Evolutionary conservation across 2,329 filamentous ascomycete genomes (phyloP).

Genomic region (Sporothrix schenckii): DNA sequence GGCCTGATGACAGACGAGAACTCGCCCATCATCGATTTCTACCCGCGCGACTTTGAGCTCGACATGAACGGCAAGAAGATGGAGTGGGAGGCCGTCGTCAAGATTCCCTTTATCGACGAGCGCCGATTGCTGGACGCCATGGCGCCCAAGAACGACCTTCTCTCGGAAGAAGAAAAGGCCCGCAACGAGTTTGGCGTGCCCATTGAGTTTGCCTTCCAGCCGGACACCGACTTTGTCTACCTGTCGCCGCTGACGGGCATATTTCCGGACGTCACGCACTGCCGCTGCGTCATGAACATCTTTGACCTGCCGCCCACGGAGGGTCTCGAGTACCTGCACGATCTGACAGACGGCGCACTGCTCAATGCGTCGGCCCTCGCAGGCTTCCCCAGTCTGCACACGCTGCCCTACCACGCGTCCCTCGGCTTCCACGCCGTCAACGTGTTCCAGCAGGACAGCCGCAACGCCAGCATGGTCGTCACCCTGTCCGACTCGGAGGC

Average conservation of each 20-base stretch:
- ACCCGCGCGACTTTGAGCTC: constrained; percentile 92
- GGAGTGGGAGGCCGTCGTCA: constrained; percentile 99
- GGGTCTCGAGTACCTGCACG: constrained; percentile 81
- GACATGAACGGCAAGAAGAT: constrained; percentile 99
- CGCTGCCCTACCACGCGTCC: constrained; percentile 77
- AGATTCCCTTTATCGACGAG: constrained; percentile 98
- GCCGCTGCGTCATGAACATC: constrained; percentile 92
- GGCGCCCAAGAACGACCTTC: constrained; percentile 75
- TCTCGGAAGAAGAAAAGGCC: constrained; percentile 76
- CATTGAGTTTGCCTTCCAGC: constrained; percentile 87
- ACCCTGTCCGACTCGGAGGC: constrained; percentile 75
- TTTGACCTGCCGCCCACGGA: constrained; percentile 94
- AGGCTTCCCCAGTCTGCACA: constrained; percentile 89
- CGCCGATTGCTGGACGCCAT: constrained; percentile 81
- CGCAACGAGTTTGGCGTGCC: constrained; percentile 91
- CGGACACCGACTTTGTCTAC: constrained; percentile 77
- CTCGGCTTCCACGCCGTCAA: constrained; percentile 88
- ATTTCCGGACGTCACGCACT: constrained; percentile 85
- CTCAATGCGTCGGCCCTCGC: constrained; percentile 82
- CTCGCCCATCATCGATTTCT: constrained; percentile 97
- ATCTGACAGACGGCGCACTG: constrained; percentile 80
- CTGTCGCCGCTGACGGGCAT: constrained; percentile 85
- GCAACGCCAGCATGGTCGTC: constrained; percentile 94
- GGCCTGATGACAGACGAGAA: constrained; percentile 87
- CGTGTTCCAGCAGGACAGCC: constrained; percentile 93